Conservation (phyloP, 1,284 basidiomycete species). For the Butyriboletus appendiculatus region DNA sequence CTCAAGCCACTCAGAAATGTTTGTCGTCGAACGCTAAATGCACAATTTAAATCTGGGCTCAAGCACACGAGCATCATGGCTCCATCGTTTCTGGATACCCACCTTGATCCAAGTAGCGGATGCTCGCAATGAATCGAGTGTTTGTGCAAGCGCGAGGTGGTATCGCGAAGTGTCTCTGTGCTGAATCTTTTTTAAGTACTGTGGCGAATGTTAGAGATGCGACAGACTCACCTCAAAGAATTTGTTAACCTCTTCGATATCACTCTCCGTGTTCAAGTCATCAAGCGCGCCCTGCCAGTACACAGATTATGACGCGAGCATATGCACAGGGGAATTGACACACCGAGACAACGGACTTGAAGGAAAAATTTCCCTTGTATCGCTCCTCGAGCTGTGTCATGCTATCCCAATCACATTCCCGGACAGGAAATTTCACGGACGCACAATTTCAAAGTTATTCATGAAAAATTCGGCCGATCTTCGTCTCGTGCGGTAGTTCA, state of each 20-base stretch:
- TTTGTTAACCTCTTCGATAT: conserved; percentile 61
- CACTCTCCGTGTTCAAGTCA: conserved; percentile 65
- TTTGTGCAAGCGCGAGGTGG: conserved; percentile 62
- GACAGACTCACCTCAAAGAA: conserved; percentile 62
- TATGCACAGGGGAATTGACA: conserved; percentile 17
- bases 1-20: conserved; percentile 64
- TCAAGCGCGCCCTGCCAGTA: conserved; percentile 54
- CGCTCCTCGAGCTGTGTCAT: conserved; percentile 61
- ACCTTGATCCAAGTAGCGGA: conserved; percentile 63
- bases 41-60: not conserved
- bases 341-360: conserved; percentile 53
- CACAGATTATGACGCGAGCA: not conserved
- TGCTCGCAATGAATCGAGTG: conserved; percentile 64
- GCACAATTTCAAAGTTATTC: conserved; percentile 62
- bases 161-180: conserved; percentile 67
- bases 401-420: conserved; percentile 20
- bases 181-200: conserved; percentile 34
- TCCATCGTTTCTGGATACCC: conserved; percentile 13
- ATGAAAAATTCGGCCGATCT: conserved; percentile 47
- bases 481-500: conserved; percentile 40
- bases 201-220: not conserved
- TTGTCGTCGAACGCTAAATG: conserved; percentile 52
- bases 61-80: not conserved
- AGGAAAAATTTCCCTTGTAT: conserved; percentile 68
- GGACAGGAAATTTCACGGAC: conserved; percentile 24